Conservation (phyloP, 768 basidiomycete genomes). For the Mycena chlorophos region DNA sequence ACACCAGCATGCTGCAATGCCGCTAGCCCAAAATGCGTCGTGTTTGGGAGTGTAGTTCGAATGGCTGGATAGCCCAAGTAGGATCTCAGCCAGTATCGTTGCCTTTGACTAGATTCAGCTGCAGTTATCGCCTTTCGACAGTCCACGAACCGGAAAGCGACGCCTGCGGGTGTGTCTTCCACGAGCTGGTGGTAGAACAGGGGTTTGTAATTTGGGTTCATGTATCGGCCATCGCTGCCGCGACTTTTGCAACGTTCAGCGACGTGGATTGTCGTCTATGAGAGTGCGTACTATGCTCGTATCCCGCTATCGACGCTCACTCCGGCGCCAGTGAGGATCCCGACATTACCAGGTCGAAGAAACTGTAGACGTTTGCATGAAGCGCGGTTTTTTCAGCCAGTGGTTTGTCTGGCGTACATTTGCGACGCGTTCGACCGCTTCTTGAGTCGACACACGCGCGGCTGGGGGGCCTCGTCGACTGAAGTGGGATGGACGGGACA, state of each 20-base stretch:
- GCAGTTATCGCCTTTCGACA: neutral
- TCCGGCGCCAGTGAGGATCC: conserved; percentile 86
- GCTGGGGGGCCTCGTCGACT: conserved; percentile 43
- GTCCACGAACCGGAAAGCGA: conserved; percentile 61
- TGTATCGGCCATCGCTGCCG: conserved; percentile 81
- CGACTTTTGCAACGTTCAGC: conserved; percentile 33
- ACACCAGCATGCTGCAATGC: conserved; percentile 73
- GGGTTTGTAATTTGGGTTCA: conserved; percentile 87
- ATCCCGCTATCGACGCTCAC: conserved; percentile 96
- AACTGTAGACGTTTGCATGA: conserved; percentile 39
- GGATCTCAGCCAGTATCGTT: conserved; percentile 87
- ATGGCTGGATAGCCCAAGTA: conserved; percentile 88
- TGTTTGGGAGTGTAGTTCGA: conserved; percentile 79
- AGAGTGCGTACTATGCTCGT: conserved; percentile 65
- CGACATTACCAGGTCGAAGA: conserved; percentile 65
- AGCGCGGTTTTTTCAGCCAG: neutral
- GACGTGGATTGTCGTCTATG: neutral
- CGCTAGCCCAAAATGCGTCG: conserved; percentile 84
- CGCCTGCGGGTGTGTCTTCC: conserved; percentile 68
- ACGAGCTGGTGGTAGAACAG: conserved; percentile 84
- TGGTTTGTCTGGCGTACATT: neutral
- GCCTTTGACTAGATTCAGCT: conserved; percentile 42
- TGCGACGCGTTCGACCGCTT: conserved; percentile 61
- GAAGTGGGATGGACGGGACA: conserved; percentile 70
- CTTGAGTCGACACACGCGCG: conserved; percentile 43